These are phyloP conservation scores for Leccinum boreale DNA, from an alignment of 768 basidiomycete species.

Conservation along the genomic window DNA sequence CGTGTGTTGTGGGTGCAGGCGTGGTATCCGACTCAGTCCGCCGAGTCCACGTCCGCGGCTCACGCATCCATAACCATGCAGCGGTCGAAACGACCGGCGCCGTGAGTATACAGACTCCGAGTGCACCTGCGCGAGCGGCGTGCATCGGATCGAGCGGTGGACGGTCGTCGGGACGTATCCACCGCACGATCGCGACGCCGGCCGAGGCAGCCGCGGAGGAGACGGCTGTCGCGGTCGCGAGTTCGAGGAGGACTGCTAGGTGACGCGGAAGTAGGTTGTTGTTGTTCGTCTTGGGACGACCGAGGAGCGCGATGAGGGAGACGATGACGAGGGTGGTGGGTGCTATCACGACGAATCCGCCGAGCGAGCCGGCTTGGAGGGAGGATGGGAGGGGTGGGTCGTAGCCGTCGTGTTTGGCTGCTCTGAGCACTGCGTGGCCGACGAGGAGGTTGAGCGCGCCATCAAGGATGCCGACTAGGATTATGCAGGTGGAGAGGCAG, in stretches of 20 bases:
- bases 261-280: not conserved
- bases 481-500: not conserved
- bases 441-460: constrained; percentile 9
- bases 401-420: constrained; percentile 10
- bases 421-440: constrained; percentile 13
- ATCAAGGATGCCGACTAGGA: constrained; percentile 7
- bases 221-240: constrained; percentile 6
- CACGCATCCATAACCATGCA: not conserved
- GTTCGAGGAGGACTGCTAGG: constrained; percentile 7
- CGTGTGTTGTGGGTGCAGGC: not conserved
- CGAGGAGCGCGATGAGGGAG: constrained; percentile 3
- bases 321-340: constrained; percentile 4
- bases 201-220: constrained; percentile 12
- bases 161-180: not conserved
- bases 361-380: constrained; percentile 11
- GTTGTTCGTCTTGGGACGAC: not conserved
- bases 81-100: constrained; percentile 7
- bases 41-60: constrained; percentile 2
- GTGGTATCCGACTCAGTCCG: not conserved
- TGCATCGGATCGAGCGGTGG: constrained; percentile 5
- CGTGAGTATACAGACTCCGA: constrained; percentile 9
- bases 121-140: constrained; percentile 13
- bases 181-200: constrained; percentile 5
- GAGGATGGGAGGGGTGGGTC: constrained; percentile 4
- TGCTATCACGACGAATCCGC: constrained; percentile 11